Conservation (phyloP, 345 rosid species). For the Microcos paniculata region DNA sequence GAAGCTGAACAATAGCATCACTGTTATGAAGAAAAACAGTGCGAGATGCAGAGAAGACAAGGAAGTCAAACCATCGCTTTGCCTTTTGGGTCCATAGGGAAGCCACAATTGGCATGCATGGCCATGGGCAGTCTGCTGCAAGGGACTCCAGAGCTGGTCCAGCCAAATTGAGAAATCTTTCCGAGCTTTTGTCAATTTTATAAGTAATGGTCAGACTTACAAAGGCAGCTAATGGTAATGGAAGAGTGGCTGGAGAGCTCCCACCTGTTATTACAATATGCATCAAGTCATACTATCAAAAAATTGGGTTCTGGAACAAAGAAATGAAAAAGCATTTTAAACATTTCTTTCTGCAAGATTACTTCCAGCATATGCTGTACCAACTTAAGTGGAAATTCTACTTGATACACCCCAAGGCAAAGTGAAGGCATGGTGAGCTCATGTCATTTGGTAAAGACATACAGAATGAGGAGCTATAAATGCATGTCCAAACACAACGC, state of each 20-base stretch:
- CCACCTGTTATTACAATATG: slow-evolving; percentile 52
- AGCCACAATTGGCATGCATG: slow-evolving; percentile 93
- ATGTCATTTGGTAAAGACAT: neutral
- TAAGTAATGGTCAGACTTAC: slow-evolving; percentile 97
- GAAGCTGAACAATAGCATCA: slow-evolving; percentile 87
- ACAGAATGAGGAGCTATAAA: neutral
- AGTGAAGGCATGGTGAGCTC: neutral
- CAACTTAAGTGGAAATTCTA: neutral
- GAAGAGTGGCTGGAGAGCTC: slow-evolving; percentile 79
- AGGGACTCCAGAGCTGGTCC: slow-evolving; percentile 88
- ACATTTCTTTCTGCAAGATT: neutral
- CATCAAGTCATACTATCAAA: slow-evolving; percentile 18
- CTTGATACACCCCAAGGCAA: neutral
- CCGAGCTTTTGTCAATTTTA: slow-evolving; percentile 81
- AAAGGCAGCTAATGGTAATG: slow-evolving; percentile 92
- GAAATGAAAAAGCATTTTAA: neutral
- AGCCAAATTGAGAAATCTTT: slow-evolving; percentile 76
- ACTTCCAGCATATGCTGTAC: neutral
- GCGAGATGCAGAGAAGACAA: slow-evolving; percentile 91
- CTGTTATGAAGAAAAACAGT: slow-evolving; percentile 88
- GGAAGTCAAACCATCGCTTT: slow-evolving; percentile 94
- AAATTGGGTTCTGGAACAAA: neutral
- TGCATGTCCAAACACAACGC: neutral
- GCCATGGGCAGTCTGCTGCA: slow-evolving; percentile 98
- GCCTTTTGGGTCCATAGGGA: slow-evolving; percentile 98